phyloP scores from a whole-genome alignment of 352 stramenopile genomes.

The Elongisporangium prolatum region DNA sequence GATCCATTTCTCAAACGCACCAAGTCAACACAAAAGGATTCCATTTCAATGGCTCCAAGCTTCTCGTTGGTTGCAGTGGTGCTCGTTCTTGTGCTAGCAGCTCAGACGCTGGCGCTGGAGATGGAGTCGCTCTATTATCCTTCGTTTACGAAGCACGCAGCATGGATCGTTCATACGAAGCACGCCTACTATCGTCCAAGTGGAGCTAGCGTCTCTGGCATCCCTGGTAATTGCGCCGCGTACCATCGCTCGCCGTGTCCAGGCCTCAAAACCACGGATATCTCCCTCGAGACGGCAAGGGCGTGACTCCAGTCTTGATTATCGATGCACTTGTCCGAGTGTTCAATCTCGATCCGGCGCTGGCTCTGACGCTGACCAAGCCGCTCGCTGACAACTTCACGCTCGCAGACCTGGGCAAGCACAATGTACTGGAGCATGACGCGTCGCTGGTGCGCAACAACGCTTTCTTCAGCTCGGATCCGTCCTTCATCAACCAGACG shows the following conservation, averaged over 20 bases:
- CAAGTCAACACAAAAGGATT: not conserved
- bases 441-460: slow-evolving; percentile 67
- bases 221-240: slow-evolving; percentile 30
- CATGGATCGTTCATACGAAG: not conserved
- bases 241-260: slow-evolving; percentile 63
- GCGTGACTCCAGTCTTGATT: slow-evolving; percentile 33
- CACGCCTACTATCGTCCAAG: slow-evolving; percentile 43
- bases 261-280: slow-evolving; percentile 75
- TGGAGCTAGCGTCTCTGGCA: slow-evolving; percentile 30
- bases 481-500: slow-evolving; percentile 37
- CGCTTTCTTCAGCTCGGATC: slow-evolving; percentile 34
- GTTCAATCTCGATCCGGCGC: slow-evolving; percentile 38
- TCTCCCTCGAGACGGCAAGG: slow-evolving; percentile 57
- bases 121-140: not conserved
- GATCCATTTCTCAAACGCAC: not conserved
- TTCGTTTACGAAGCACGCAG: not conserved
- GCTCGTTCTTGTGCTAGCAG: not conserved
- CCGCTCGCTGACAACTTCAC: slow-evolving; percentile 34
- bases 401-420: slow-evolving; percentile 42
- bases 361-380: slow-evolving; percentile 28
- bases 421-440: slow-evolving; percentile 70
- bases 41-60: not conserved
- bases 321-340: slow-evolving; percentile 33
- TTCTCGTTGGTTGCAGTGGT: not conserved
- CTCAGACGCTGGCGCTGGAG: not conserved